phyloP scores from a whole-genome alignment of 1,284 basidiomycete species.

The Trametes pubescens region DNA sequence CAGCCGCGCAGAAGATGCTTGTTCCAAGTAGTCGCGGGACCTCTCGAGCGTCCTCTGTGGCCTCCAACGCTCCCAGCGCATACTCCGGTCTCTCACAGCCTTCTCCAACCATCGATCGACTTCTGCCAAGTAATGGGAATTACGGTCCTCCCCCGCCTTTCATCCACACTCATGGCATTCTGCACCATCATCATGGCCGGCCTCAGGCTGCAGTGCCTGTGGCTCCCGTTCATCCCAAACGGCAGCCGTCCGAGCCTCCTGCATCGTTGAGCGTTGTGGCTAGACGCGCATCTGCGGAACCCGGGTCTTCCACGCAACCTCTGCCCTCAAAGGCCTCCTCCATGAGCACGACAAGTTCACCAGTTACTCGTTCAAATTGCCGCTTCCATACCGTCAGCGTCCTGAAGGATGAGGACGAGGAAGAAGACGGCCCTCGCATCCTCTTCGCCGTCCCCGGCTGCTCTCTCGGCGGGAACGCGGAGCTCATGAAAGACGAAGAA shows the following conservation, averaged over 20 bases:
- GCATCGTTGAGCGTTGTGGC: constrained; percentile 6
- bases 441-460: constrained; percentile 73
- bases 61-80: constrained; percentile 44
- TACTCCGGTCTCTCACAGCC: constrained; percentile 24
- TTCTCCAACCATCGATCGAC: constrained; percentile 37
- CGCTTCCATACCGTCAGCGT: constrained; percentile 72
- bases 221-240: constrained; percentile 2
- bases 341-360: constrained; percentile 25
- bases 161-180: constrained; percentile 41
- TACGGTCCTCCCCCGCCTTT: constrained; percentile 37
- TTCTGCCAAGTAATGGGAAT: constrained; percentile 37
- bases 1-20: constrained; percentile 42
- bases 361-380: constrained; percentile 63
- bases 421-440: constrained; percentile 50
- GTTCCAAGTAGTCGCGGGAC: constrained; percentile 41
- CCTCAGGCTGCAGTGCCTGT: constrained; percentile 31
- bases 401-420: constrained; percentile 52
- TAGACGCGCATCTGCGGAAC: constrained; percentile 16
- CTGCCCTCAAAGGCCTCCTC: neutral
- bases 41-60: constrained; percentile 60
- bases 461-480: constrained; percentile 59
- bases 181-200: constrained; percentile 46
- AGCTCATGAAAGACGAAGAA: constrained; percentile 64
- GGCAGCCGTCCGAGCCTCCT: constrained; percentile 25
- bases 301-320: constrained; percentile 15